Base-by-base conservation (phyloP, 2,329 filamentous ascomycete genomes). In the Clonostachys chloroleuca region DNA sequence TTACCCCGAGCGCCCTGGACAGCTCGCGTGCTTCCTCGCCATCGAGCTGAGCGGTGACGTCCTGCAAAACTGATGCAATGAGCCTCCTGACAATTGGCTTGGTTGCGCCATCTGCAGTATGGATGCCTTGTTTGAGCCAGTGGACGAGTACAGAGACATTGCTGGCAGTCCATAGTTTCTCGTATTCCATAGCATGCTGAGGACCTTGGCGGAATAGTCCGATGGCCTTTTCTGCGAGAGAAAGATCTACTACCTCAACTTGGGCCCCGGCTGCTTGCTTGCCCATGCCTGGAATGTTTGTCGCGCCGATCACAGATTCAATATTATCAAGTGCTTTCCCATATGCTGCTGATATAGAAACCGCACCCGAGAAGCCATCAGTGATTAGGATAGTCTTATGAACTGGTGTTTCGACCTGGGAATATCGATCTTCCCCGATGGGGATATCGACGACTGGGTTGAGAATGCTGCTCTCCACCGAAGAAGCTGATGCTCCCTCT, bases 321-420 rank as follows among this genome's bases (percentile, higher is more conserved):
- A 59, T 52, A 54, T 61, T 62, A 49, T 67, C 61, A 2, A 67
- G 43, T 35, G 70, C 51, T n/a, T 72, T 65, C 43, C 77, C 59
- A 16, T 72, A 66, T 42, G 78, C 59, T 9, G 70, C 59, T 6
- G 77, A 63, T 7, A 80, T 55, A 2, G 77, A 71, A 6, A 84
- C 73, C 1, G 86, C 81, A 8, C 87, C 89, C 46, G 80, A 70
- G 3, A 95, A 68, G 0, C 89, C 91, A 43, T 88, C 78, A 0
- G 83, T 84, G 9, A 95, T 78, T 10, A 96, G 57, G 14, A 96
- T 67, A 1, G 86, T 82, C 60, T 85, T 88, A 61, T 97, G 92
- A 2, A 96, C 90, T 0, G 92, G 92, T 41, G 89, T 90, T 7
- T 83, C 81, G 40, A 94, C 75, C 14, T 83, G 78, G 12, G 83